Evolutionary conservation across 2,329 filamentous ascomycete species (phyloP), one percentile per base, ranked within the genome.

Genomic region (Neurospora sp.): DNA sequence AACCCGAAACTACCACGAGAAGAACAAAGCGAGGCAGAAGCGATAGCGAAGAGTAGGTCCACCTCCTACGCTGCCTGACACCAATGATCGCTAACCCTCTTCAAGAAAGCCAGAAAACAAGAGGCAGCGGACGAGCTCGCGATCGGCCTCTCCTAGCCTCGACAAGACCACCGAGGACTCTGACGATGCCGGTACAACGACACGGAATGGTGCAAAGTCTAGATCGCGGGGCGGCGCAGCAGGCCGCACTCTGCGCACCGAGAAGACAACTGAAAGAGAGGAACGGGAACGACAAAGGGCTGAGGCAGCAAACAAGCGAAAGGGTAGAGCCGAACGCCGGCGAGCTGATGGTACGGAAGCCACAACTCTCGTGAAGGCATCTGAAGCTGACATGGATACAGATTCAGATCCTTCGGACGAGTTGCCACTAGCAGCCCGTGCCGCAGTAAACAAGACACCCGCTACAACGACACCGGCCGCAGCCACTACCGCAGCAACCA

Each of bases 41-140:
- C 76, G 93, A 96, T 72, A 97, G 93, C 77, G 93, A 97, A 86
- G 92, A 97, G 95, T 98, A 85, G 81, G 93, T 88, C 38, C 66
- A 12, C 12, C 8, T 15, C 8, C 12, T 52, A 12, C 46, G 37
- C 46, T 68, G 70, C 68, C 66, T 38, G 36, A 72, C 69, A 41
- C 68, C 74, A 43, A 66, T 70, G 71, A 75, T 70, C 38, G 70
- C 75, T 76, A 71, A 80, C 73, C 68, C 68, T 70, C 70, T 67
- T 73, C 72, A 75, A 97, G 93, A 74, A 90, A 90, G 77, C 88
- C 87, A 70, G 86, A 89, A 73, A 87, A 84, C 67, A 98, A 98
- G 82, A 87, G 95, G 74, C 93, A 93, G 78, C 89, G 95, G 69
- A 97, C 94, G 36, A 86, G 85, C 71, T 96, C 93, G 2, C 89